Conservation (phyloP, 2,329 filamentous ascomycete species). For the Claviceps fusiformis region DNA sequence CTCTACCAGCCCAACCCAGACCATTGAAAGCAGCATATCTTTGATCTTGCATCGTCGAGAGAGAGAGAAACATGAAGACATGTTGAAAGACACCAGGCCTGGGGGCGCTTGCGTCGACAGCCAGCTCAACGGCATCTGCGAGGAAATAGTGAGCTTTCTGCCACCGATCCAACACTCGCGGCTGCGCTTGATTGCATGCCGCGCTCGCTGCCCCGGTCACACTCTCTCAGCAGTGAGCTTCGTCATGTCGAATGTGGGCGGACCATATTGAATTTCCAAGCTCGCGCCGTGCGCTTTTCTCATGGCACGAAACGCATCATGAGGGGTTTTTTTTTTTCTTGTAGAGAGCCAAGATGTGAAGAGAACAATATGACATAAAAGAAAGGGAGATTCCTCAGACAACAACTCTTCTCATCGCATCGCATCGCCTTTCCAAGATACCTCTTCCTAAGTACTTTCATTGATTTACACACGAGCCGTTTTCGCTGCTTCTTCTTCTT, state of each 20-base stretch:
- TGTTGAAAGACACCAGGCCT: too few relatives aligned
- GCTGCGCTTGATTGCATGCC: slow-evolving; percentile 1
- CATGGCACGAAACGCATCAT: not conserved
- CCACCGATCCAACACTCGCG: not conserved
- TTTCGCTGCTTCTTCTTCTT: too few relatives aligned
- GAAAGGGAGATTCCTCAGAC: not conserved
- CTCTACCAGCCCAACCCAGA: not conserved
- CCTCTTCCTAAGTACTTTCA: too few relatives aligned
- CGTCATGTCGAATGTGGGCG: not conserved
- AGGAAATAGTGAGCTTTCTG: not conserved
- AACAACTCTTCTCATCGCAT: not conserved
- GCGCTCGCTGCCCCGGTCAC: not conserved
- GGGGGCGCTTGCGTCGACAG: not conserved
- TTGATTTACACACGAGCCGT: not conserved
- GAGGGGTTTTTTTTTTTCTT: not conserved
- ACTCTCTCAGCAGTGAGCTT: not conserved
- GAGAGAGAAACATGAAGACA: too few relatives aligned
- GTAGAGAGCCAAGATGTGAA: not conserved
- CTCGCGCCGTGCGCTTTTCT: not conserved
- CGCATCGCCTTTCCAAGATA: not conserved
- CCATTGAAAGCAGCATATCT: slow-evolving; percentile 1
- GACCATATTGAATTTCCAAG: not conserved
- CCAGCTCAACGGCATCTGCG: not conserved
- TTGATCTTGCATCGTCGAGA: not conserved
- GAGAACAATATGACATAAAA: not conserved